Conservation (phyloP, 352 stramenopile genomes). For the Globisporangium takayamanum region DNA sequence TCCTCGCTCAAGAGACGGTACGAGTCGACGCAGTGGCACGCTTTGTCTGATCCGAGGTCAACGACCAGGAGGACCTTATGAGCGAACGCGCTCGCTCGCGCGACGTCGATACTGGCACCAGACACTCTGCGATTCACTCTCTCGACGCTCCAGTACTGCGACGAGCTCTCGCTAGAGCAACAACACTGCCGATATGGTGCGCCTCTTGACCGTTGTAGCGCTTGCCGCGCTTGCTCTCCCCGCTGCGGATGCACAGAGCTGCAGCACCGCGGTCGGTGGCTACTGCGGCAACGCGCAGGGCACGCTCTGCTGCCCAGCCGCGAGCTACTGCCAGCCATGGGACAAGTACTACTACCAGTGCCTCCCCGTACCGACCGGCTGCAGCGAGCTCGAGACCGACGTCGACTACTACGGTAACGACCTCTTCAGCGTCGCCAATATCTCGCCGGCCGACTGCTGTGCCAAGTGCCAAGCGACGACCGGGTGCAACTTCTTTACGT, state of each 20-base stretch:
- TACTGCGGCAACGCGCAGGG: constrained; percentile 40
- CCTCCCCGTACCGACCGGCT: constrained; percentile 25
- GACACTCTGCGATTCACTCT: too few species aligned
- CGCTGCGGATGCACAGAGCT: constrained; percentile 9
- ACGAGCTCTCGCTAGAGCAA: too few species aligned
- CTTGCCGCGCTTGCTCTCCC: too few species aligned
- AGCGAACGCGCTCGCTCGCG: too few species aligned
- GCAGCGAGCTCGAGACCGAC: constrained; percentile 32
- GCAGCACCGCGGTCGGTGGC: constrained; percentile 19
- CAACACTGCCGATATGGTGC: too few species aligned
- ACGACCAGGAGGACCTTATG: too few species aligned
- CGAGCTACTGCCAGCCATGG: constrained; percentile 44
- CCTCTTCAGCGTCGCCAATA: constrained; percentile 21
- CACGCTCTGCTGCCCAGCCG: constrained; percentile 25
- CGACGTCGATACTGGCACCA: too few species aligned
- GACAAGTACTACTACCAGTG: constrained; percentile 53
- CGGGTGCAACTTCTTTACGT: constrained; percentile 40
- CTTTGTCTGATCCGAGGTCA: too few species aligned
- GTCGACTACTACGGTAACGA: constrained; percentile 44
- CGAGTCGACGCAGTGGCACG: too few species aligned
- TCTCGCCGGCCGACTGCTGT: constrained; percentile 31
- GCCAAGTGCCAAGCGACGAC: constrained; percentile 17
- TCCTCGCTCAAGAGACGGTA: too few species aligned
- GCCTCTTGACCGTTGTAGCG: too few species aligned
- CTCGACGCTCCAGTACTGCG: too few species aligned